Conservation (phyloP, 1,139 yeast genomes). For the Petasospora fabianii region DNA sequence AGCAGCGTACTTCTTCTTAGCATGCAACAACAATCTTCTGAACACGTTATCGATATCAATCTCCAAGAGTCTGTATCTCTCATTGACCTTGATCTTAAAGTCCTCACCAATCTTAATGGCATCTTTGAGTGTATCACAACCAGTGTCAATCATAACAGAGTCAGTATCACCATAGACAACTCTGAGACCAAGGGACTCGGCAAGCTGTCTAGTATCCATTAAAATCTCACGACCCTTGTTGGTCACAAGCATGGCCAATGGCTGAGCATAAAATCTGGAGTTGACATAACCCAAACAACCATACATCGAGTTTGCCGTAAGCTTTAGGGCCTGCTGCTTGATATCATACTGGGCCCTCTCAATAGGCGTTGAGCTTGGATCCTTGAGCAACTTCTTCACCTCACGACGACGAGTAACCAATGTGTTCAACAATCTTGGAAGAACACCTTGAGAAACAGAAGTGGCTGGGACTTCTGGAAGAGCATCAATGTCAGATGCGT, state of each 20-base stretch:
- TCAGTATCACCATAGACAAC: constrained; percentile 99
- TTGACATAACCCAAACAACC: constrained; percentile 95
- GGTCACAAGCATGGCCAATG: constrained; percentile 93
- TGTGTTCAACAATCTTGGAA: constrained; percentile 79
- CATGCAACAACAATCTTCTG: constrained; percentile 78
- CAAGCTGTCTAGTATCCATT: constrained; percentile 89
- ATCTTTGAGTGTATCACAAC: constrained; percentile 61
- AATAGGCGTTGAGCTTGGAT: constrained; percentile 57
- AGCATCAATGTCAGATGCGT: constrained; percentile 58
- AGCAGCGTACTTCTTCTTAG: constrained; percentile 99
- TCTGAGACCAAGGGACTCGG: constrained; percentile 75
- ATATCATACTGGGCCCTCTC: constrained; percentile 85
- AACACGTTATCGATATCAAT: constrained; percentile 95
- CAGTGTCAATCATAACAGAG: constrained; percentile 97
- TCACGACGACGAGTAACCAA: constrained; percentile 91
- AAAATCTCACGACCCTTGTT: constrained; percentile 94
- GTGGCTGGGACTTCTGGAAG: constrained; percentile 69
- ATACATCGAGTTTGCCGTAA: constrained; percentile 98
- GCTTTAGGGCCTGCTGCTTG: constrained; percentile 91
- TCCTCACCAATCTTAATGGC: constrained; percentile 83
- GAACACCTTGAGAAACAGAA: constrained; percentile 66
- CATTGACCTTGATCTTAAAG: constrained; percentile 83
- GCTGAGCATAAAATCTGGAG: constrained; percentile 93
- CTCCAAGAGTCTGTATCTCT: constrained; percentile 80
- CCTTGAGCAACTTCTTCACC: constrained; percentile 82